These are phyloP conservation scores for Trametes polyzona DNA, from an alignment of 1,284 basidiomycete genomes.

Conservation along the genomic window DNA sequence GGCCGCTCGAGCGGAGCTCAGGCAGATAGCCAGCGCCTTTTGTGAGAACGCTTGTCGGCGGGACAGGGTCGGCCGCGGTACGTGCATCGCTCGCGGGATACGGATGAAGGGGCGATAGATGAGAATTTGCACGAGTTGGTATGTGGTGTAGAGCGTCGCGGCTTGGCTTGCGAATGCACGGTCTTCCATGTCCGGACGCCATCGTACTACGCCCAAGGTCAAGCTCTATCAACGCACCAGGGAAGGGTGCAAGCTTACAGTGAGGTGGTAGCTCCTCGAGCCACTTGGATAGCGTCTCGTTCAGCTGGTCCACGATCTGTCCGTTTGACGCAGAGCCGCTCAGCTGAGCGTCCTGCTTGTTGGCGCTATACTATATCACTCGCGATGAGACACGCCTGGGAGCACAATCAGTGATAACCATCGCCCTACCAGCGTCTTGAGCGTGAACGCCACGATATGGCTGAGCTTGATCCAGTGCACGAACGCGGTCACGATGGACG, in stretches of 20 bases:
- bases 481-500: slow-evolving; percentile 67
- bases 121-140: slow-evolving; percentile 73
- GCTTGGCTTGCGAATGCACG: slow-evolving; percentile 66
- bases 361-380: background rate
- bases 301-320: slow-evolving; percentile 72
- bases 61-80: slow-evolving; percentile 11
- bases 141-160: slow-evolving; percentile 67
- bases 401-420: background rate
- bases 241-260: slow-evolving; percentile 46
- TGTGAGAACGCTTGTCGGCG: slow-evolving; percentile 39
- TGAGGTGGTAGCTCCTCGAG: slow-evolving; percentile 69
- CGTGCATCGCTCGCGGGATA: slow-evolving; percentile 27
- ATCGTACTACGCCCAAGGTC: slow-evolving; percentile 53
- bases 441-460: slow-evolving; percentile 70
- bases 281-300: slow-evolving; percentile 76
- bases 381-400: no score
- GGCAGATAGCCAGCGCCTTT: slow-evolving; percentile 66
- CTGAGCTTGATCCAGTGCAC: slow-evolving; percentile 70
- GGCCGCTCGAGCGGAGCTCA: slow-evolving; percentile 66
- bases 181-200: slow-evolving; percentile 61
- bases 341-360: slow-evolving; percentile 35
- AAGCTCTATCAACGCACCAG: background rate
- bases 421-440: slow-evolving; percentile 75
- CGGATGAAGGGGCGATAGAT: slow-evolving; percentile 80
- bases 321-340: slow-evolving; percentile 59